These are phyloP conservation scores for Backusella morwellensis DNA, from an alignment of 192 early-diverging fungal genomes.

Conservation along the genomic window DNA sequence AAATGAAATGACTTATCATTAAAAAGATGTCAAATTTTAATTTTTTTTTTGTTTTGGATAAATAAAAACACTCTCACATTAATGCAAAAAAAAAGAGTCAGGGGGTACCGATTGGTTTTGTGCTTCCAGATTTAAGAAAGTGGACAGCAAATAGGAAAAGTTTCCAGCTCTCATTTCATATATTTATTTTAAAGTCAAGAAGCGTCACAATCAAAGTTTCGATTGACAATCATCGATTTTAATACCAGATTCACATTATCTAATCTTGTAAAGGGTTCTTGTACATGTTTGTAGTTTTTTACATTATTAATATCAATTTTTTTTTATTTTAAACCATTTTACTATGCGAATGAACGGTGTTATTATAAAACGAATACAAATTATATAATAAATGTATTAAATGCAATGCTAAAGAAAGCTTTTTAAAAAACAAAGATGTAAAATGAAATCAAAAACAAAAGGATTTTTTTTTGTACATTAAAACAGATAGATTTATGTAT, in stretches of 20 bases:
- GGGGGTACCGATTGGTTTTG: neutral
- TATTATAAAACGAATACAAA: neutral
- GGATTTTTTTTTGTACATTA: no score
- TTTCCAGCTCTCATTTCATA: constrained; percentile 2
- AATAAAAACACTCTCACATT: neutral
- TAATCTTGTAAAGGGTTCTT: no score
- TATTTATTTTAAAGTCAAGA: neutral
- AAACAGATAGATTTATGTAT: no score
- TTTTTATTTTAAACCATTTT: no score
- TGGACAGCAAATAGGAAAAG: neutral
- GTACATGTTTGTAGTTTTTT: neutral
- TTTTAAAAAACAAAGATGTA: no score
- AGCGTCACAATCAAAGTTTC: neutral
- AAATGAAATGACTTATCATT: neutral
- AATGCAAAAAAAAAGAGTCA: neutral
- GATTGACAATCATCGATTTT: neutral
- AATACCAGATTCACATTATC: neutral
- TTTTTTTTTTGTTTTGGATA: neutral
- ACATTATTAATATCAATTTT: neutral
- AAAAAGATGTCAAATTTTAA: neutral
- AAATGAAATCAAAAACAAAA: no score
- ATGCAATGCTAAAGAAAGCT: no score
- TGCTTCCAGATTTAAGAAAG: neutral
- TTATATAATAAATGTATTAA: no score
- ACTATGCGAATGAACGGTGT: no score